Percentiles rank a stretch among this genome's conserved stretches.
Evolutionary conservation across 1,139 yeast species (phyloP).

Genomic region (Pichia sp.): DNA sequence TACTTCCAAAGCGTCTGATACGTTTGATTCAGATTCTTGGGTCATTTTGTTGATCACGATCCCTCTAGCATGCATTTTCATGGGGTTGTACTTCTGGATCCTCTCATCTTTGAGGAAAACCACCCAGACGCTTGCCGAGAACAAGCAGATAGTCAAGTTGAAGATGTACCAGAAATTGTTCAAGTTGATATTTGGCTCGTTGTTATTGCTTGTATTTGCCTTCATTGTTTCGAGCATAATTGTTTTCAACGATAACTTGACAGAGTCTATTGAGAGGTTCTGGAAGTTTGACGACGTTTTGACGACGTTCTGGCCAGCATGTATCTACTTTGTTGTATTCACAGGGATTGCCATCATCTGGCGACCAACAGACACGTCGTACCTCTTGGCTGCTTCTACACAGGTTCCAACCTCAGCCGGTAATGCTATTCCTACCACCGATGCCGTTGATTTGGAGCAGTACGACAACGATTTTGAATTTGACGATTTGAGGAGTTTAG

Average conservation of each 20-base stretch:
- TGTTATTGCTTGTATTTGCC: slow-evolving; percentile 58
- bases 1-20: slow-evolving; percentile 30
- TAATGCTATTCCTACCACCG: slow-evolving; percentile 62
- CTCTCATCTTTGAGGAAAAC: slow-evolving; percentile 72
- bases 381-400: slow-evolving; percentile 90
- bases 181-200: slow-evolving; percentile 66
- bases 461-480: slow-evolving; percentile 58
- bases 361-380: slow-evolving; percentile 96
- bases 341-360: slow-evolving; percentile 84
- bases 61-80: slow-evolving; percentile 70
- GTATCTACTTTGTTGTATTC: slow-evolving; percentile 80
- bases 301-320: slow-evolving; percentile 92
- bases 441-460: slow-evolving; percentile 45
- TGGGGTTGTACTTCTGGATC: slow-evolving; percentile 71
- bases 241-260: slow-evolving; percentile 67
- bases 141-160: slow-evolving; percentile 88
- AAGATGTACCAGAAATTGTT: slow-evolving; percentile 79
- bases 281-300: slow-evolving; percentile 92
- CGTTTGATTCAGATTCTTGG: slow-evolving; percentile 33
- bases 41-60: slow-evolving; percentile 49
- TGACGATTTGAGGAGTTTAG: slow-evolving; percentile 63
- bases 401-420: slow-evolving; percentile 82
- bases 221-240: slow-evolving; percentile 67
- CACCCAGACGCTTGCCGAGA: slow-evolving; percentile 67
- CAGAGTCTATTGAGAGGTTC: slow-evolving; percentile 76